Evolutionary conservation across 2,329 filamentous ascomycete species (phyloP).

Genomic region (Xylogone sp.): DNA sequence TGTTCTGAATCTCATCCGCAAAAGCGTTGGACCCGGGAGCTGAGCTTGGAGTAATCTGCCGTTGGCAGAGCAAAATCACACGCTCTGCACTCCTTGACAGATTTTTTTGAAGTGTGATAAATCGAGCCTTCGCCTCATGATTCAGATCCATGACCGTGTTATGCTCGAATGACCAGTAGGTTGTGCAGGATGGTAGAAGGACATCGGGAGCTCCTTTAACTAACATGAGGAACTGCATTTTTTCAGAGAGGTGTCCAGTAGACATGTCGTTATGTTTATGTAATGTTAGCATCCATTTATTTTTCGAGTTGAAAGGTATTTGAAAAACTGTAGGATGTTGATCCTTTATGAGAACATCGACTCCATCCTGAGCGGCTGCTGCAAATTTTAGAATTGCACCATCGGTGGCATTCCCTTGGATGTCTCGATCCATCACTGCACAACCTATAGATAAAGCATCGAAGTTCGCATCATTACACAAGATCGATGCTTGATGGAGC

Average conservation of each 20-base stretch:
- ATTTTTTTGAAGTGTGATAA: constrained; percentile 34
- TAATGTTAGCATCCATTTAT: constrained; percentile 45
- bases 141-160: constrained; percentile 33
- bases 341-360: constrained; percentile 11
- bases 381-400: constrained; percentile 38
- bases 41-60: constrained; percentile 25
- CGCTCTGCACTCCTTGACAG: constrained; percentile 39
- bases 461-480: constrained; percentile 41
- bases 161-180: constrained; percentile 20
- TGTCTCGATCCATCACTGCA: constrained; percentile 29
- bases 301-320: constrained; percentile 47
- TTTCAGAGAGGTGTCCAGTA: background rate
- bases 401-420: constrained; percentile 41
- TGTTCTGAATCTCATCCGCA: constrained; percentile 42
- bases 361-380: constrained; percentile 16
- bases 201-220: constrained; percentile 72
- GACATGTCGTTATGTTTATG: constrained; percentile 7
- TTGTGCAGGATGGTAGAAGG: constrained; percentile 20
- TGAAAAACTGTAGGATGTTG: constrained; percentile 30
- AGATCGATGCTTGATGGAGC: constrained; percentile 23
- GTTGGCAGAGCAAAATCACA: constrained; percentile 40
- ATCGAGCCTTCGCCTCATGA: constrained; percentile 26
- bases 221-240: constrained; percentile 43
- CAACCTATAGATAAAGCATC: constrained; percentile 33
- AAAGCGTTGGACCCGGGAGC: constrained; percentile 41